Base-by-base conservation (phyloP, 148 eudicot species). In the Vaccinium macrocarpon region DNA sequence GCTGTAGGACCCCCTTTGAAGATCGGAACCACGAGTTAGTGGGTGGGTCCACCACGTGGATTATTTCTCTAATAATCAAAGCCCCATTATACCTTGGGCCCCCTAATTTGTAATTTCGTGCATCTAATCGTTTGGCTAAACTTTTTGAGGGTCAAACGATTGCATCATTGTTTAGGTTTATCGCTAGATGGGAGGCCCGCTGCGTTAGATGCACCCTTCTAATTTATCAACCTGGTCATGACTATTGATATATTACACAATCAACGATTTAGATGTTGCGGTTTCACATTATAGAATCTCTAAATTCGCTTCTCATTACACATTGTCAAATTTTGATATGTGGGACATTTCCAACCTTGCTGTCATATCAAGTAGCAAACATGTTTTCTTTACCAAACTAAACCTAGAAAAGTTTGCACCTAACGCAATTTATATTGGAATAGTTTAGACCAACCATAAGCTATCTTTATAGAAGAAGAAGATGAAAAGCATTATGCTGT, bases 11-110 rank as follows among this genome's bases (percentile, higher is more conserved):
- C 78, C 76, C 68, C 32, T 72, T 59, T 84, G 81, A 62, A 62
- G 81, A 59, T 77, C 0, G 2, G 55, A 82, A 42, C 84, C 13
- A 25, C 59, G 29, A 52, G 81, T 42, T 13, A 42, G 53, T 74
- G 55, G 80, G 57, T 12, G 23, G 80, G 2, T 82, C 86, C 78
- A 53, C 56, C 78, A 79, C 68, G 57, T 68, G 86, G 38, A 62
- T 68, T 84, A 66, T 18, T 74, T 74, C 35, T 23, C 66, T 38
- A 76, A 9, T 35, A 16, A 55, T 56, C 21, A 23, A 14, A 56
- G n/a, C 48, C 70, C 38, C 15, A 21, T 71, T 70, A 12, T 32
- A 27, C 72, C 25, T n/a, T 10, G 46, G 46, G 35, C 35, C 75
- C 4, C 49, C 0, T 1, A 79, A 32, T 16, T 1, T 56, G 29